Evolutionary conservation across 345 rosid species (phyloP).

Genomic region (Rhizophora mangle): DNA sequence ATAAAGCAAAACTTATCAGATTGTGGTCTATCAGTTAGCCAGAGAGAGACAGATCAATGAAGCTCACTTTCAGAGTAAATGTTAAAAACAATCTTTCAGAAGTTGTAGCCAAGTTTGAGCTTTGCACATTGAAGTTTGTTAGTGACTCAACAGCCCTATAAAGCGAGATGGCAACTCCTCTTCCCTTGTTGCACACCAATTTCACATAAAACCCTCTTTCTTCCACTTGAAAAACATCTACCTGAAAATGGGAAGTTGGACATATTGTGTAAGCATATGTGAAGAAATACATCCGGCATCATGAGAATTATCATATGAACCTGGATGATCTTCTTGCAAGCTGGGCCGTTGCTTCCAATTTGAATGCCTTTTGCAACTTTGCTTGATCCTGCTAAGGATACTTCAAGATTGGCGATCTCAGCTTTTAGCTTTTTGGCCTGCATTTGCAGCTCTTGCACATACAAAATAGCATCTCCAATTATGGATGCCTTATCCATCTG

Average conservation of each 20-base stretch:
- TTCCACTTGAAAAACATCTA: constrained; percentile 72
- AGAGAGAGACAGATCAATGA: neutral
- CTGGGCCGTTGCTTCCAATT: constrained; percentile 23
- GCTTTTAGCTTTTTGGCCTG: constrained; percentile 64
- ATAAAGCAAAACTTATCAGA: neutral
- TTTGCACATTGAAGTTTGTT: constrained; percentile 55
- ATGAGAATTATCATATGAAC: constrained; percentile 20
- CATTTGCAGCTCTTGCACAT: constrained; percentile 69
- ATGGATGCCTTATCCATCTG: constrained; percentile 99
- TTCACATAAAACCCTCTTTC: constrained; percentile 65
- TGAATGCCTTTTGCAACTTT: constrained; percentile 24
- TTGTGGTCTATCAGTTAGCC: too few relatives aligned
- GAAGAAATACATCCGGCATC: neutral
- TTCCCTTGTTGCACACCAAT: constrained; percentile 53
- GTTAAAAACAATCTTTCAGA: constrained; percentile 54
- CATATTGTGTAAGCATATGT: neutral
- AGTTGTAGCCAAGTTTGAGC: constrained; percentile 55
- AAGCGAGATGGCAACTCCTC: constrained; percentile 61
- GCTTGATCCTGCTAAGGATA: constrained; percentile 38
- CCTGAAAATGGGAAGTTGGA: constrained; percentile 23
- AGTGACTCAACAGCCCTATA: constrained; percentile 76
- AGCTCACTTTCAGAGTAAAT: constrained; percentile 54
- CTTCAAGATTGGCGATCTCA: constrained; percentile 65
- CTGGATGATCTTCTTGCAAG: constrained; percentile 53
- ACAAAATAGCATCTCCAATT: constrained; percentile 70